Base-by-base conservation (phyloP, 371 early-diverging fungal genomes). In the Synchytrium microbalum region DNA sequence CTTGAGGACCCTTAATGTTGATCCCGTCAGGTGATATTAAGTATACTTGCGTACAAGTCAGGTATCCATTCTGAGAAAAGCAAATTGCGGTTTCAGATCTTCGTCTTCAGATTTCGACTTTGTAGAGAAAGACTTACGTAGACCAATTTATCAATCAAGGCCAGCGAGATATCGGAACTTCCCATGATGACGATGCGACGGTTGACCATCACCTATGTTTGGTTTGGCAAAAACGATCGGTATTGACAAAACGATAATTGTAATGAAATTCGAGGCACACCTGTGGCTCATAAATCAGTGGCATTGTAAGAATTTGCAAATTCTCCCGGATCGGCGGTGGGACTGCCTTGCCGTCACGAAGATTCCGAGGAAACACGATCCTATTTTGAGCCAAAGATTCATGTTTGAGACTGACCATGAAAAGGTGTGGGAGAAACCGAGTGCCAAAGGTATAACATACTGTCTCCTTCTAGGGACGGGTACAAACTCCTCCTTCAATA, bases 151-250 rank as follows among this genome's bases (percentile, higher is more conserved):
- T 77, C 78, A 8, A 80, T 57, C 54, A 80, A 75, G 3, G 78
- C 67, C 1, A 75, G 52, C 13, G 77, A 76, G 13, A 67, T 67
- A 68, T 80, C 78, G 2, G 80, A 80, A 2, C 72, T 75, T 24
- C 80, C 80, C 26, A 80, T 65, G 2, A 80, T 75, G 28, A 78
- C 75, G 38, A 80, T 78, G 13, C 74, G 63, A 2, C 72, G 63
- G 58, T 80, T 75, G 27, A 80, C 63, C 13, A 64, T 62, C 57
- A 73, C 64, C 71, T 76, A 16, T 3, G 19, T 2, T n/a, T n/a
- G n/a, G n/a, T n/a, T n/a, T n/a, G n/a, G n/a, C n/a, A n/a, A n/a
- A n/a, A n/a, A n/a, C n/a, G n/a, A n/a, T n/a, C n/a, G n/a, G n/a
- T n/a, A n/a, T n/a, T n/a, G n/a, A n/a, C n/a, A n/a, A n/a, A n/a